Base-by-base conservation (phyloP, 1,284 basidiomycete genomes). In the Ustilago curta region DNA sequence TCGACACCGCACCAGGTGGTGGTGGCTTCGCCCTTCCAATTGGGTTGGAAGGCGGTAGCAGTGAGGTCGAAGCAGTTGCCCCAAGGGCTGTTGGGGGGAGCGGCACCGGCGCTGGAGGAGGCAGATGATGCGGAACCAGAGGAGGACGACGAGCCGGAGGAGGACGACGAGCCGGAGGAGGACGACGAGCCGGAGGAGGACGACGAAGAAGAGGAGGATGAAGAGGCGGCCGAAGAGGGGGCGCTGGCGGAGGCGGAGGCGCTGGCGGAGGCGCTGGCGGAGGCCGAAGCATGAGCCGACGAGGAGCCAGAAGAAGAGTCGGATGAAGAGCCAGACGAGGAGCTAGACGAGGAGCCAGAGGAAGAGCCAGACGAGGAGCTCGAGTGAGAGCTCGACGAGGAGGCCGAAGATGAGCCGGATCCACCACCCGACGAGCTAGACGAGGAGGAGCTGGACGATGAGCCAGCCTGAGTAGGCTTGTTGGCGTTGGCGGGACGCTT, bases 21-120 rank as follows among this genome's bases (percentile, higher is more conserved):
- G 40, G 66, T 61, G n/a, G 70, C 75, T 27, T 74, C 67, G 23
- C 71, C 65, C 51, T 77, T 77, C 66, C 72, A 67, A 59, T 77
- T 70, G 50, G 75, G 69, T 29, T 72, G 65, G 59, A 69, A 64
- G 23, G 64, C 69, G 51, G 64, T 71, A 31, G 71, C 71, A 27
- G 60, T 64, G 55, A 74, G 71, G 43, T 68, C 58, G 61, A 74
- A 74, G 44, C 65, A 74, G 62, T 57, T 74, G 11, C 66, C 71
- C 71, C 71, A 74, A 7, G 71, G 71, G 39, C 60, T 64, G 29
- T 74, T 74, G 50, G 71, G 71, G 6, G 71, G 71, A 4, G 65
- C 66, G 9, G 65, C 60, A 14, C 71, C 66, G 11, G 70, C 65
- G 25, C 9, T 44, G 35, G 42, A 8, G n/a, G 64, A 55, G 8